Evolutionary conservation across 805 yeast species (phyloP).

Genomic region (Debaryomyces tyrocola): DNA sequence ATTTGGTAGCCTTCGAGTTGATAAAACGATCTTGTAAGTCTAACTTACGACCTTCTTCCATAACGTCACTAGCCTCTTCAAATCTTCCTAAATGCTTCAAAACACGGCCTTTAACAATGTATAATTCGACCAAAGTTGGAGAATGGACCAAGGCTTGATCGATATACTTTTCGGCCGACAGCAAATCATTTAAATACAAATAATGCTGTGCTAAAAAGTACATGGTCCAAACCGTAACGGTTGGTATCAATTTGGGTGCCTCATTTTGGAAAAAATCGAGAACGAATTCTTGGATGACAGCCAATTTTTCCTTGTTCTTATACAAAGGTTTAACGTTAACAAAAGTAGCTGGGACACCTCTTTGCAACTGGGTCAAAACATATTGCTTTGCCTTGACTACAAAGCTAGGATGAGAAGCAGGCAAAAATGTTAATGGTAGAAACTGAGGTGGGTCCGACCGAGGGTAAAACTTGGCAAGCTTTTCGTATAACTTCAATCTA

Average conservation of each 20-base stretch:
- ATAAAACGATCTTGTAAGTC: conserved; percentile 91
- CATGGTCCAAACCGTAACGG: conserved; percentile 63
- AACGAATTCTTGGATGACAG: conserved; percentile 56
- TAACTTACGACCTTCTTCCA: conserved; percentile 69
- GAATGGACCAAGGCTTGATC: conserved; percentile 68
- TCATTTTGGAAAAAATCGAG: conserved; percentile 41
- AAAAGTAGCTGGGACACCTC: conserved; percentile 91
- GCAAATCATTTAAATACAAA: conserved; percentile 53
- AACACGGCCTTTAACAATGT: conserved; percentile 77
- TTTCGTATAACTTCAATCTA: conserved; percentile 62
- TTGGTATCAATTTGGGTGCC: conserved; percentile 38
- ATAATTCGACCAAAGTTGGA: conserved; percentile 83
- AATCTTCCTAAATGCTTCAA: conserved; percentile 68
- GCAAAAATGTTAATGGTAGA: conserved; percentile 73
- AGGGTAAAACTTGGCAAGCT: conserved; percentile 71
- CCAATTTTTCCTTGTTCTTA: conserved; percentile 37
- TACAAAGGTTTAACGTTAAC: conserved; percentile 82
- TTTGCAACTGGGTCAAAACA: conserved; percentile 57
- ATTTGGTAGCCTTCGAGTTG: conserved; percentile 85
- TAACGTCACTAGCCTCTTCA: conserved; percentile 58
- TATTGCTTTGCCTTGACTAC: conserved; percentile 50
- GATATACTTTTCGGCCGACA: conserved; percentile 54
- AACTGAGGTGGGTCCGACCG: conserved; percentile 76
- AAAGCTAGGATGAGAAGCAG: conserved; percentile 51
- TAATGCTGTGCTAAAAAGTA: conserved; percentile 81